Percentiles rank a stretch among this genome's conserved stretches.
These are phyloP conservation scores for Termitomyces sp. DNA, from an alignment of 768 basidiomycete species.

Conservation along the genomic window DNA sequence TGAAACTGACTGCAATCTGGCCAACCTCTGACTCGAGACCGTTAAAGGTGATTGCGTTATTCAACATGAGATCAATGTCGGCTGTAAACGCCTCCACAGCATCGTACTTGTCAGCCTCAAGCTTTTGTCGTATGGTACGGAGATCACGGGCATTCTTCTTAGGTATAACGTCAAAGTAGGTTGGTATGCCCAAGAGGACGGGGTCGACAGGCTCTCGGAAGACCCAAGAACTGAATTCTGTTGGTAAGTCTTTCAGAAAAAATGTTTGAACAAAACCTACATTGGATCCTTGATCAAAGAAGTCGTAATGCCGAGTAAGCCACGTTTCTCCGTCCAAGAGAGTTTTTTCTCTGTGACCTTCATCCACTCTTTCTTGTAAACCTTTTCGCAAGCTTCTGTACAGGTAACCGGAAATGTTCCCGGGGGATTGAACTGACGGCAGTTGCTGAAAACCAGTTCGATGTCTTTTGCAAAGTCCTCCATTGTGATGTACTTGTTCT, in stretches of 20 bases:
- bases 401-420: slow-evolving; percentile 67
- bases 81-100: slow-evolving; percentile 73
- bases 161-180: slow-evolving; percentile 83
- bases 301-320: slow-evolving; percentile 64
- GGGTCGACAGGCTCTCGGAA: slow-evolving; percentile 91
- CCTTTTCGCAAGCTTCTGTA: slow-evolving; percentile 68
- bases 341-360: slow-evolving; percentile 71
- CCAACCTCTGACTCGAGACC: slow-evolving; percentile 79
- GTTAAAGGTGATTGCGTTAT: slow-evolving; percentile 89
- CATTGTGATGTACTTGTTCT: slow-evolving; percentile 70
- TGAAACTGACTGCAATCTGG: slow-evolving; percentile 42
- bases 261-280: slow-evolving; percentile 22
- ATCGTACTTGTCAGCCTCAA: slow-evolving; percentile 81
- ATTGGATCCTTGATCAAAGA: slow-evolving; percentile 62
- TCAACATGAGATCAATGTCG: slow-evolving; percentile 82
- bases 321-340: slow-evolving; percentile 73
- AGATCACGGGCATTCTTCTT: slow-evolving; percentile 86
- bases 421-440: slow-evolving; percentile 87
- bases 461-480: slow-evolving; percentile 77
- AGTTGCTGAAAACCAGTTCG: slow-evolving; percentile 82
- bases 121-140: slow-evolving; percentile 69
- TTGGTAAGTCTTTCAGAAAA: not conserved
- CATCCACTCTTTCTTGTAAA: slow-evolving; percentile 83
- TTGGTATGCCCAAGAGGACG: slow-evolving; percentile 71
- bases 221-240: slow-evolving; percentile 52